Evolutionary conservation across 148 eudicot genomes (phyloP).

Genomic region (Rhododendron henanense): DNA sequence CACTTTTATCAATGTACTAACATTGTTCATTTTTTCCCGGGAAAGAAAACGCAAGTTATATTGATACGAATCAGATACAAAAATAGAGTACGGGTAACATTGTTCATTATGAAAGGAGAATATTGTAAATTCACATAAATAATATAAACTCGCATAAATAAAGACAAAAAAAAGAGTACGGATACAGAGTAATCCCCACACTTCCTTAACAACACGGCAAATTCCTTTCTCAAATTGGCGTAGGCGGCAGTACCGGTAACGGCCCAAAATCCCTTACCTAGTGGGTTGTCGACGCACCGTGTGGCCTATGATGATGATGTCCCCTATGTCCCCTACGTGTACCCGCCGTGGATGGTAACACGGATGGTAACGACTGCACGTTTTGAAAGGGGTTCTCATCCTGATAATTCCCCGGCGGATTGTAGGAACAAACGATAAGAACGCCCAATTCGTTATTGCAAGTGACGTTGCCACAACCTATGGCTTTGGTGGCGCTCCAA

Average conservation of each 20-base stretch:
- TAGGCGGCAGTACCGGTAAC: too few relatives aligned
- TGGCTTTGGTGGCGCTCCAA: slow-evolving; percentile 23
- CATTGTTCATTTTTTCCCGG: too few relatives aligned
- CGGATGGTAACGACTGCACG: background rate
- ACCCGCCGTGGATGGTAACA: background rate
- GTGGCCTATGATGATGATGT: background rate
- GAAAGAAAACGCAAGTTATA: too few relatives aligned
- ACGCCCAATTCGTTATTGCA: slow-evolving; percentile 25
- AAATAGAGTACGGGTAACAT: background rate
- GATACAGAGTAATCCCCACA: too few relatives aligned
- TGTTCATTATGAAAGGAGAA: background rate
- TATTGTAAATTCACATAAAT: background rate
- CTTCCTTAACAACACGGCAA: background rate
- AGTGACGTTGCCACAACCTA: slow-evolving; percentile 29
- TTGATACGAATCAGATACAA: too few relatives aligned
- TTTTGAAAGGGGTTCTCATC: slow-evolving; percentile 17
- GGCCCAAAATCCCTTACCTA: too few relatives aligned
- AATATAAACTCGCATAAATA: background rate
- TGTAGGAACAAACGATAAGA: slow-evolving; percentile 28
- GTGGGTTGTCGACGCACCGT: background rate
- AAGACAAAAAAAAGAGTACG: background rate
- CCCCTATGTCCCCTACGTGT: background rate
- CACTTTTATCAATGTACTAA: too few relatives aligned
- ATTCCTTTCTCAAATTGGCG: too few relatives aligned
- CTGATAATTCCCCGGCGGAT: slow-evolving; percentile 25